phyloP scores from a whole-genome alignment of 176 grass and related monocot genomes.

The Bolboschoenus planiculmis region DNA sequence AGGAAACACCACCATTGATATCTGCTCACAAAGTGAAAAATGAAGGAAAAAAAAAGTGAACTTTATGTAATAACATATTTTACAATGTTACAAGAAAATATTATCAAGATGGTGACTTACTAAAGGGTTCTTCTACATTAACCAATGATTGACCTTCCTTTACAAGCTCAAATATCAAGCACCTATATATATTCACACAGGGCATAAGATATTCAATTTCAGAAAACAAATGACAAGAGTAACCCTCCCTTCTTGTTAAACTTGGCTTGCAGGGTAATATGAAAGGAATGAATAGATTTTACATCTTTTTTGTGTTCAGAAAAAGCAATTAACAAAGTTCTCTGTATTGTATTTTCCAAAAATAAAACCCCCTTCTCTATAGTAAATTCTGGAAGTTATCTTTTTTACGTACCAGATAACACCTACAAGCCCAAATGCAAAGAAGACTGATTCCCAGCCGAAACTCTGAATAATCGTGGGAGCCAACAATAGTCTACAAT shows the following conservation, averaged over 20 bases:
- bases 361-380: neutral
- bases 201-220: neutral
- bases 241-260: neutral
- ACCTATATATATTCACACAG: conserved; percentile 37
- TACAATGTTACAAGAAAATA: conserved; percentile 21
- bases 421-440: conserved; percentile 88
- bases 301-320: neutral
- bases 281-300: neutral
- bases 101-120: conserved; percentile 41
- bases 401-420: conserved; percentile 75
- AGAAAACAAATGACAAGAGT: neutral
- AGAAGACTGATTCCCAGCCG: conserved; percentile 96
- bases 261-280: neutral
- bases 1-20: conserved; percentile 31
- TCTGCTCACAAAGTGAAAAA: conserved; percentile 15
- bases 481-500: conserved; percentile 82
- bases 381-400: neutral
- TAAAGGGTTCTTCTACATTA: conserved; percentile 33
- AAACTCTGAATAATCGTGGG: conserved; percentile 83
- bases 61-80: neutral
- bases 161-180: conserved; percentile 81
- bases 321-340: conserved; percentile 23
- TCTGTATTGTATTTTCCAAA: neutral
- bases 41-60: conserved; percentile 13
- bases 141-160: conserved; percentile 42